These are phyloP conservation scores for Selaginella tamariscina DNA, from an alignment of 75 land plant genomes.

Conservation along the genomic window DNA sequence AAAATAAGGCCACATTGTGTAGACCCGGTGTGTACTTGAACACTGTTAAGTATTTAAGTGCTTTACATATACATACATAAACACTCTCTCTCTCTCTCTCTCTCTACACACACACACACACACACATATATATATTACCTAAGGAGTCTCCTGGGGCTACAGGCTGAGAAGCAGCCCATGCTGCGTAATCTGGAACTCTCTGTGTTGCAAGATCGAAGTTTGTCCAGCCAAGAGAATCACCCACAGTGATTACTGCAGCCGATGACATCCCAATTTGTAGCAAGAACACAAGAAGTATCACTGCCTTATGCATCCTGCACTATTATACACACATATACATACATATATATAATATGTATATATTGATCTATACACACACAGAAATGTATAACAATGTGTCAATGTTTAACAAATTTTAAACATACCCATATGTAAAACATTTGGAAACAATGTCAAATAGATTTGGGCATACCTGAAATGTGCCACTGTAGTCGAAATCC, in stretches of 20 bases:
- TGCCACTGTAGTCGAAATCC: too few species aligned
- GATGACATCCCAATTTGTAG: not conserved
- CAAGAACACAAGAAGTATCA: not conserved
- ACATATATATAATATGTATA: too few species aligned
- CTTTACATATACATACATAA: not conserved
- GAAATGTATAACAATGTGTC: too few species aligned
- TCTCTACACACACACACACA: not conserved
- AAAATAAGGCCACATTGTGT: not conserved
- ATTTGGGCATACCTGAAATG: too few species aligned
- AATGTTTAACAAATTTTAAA: too few species aligned
- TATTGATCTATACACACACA: too few species aligned
- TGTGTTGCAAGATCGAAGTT: slow-evolving; percentile 2
- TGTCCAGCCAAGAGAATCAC: slow-evolving; percentile 8
- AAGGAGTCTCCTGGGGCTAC: slow-evolving; percentile 6
- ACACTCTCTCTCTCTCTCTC: too few species aligned
- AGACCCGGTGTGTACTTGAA: not conserved
- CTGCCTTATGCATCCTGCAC: too few species aligned
- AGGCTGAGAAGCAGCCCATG: not conserved
- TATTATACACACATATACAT: too few species aligned
- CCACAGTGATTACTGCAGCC: not conserved
- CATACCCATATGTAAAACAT: too few species aligned
- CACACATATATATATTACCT: not conserved
- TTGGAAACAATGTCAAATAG: too few species aligned
- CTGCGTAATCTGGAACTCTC: slow-evolving; percentile 10
- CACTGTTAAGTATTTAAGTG: slow-evolving; percentile 5